Evolutionary conservation across 257 asterid genomes (phyloP).

Genomic region (Salvia splendens): DNA sequence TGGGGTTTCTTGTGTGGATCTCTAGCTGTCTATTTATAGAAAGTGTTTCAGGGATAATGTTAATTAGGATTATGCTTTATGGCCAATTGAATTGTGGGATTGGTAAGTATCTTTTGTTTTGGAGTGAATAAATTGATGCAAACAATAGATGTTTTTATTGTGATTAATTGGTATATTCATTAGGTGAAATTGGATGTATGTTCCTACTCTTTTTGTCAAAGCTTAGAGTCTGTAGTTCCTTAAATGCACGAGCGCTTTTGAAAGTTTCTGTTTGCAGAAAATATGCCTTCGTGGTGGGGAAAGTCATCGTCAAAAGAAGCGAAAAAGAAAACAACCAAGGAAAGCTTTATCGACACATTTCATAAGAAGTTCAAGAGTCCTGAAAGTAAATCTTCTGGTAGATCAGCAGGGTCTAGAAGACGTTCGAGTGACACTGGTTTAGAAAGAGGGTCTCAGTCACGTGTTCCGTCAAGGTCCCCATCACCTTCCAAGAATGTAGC

Average conservation of each 20-base stretch:
- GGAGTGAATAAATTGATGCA: slow-evolving; percentile 7
- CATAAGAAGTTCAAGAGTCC: slow-evolving; percentile 81
- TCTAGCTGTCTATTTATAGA: slow-evolving; percentile 15
- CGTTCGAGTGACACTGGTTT: slow-evolving; percentile 64
- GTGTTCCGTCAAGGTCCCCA: slow-evolving; percentile 72
- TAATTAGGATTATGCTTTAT: too few relatives aligned
- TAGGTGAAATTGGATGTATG: background rate
- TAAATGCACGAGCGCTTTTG: too few relatives aligned
- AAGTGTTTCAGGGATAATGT: too few relatives aligned
- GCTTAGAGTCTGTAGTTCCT: slow-evolving; percentile 3
- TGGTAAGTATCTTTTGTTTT: slow-evolving; percentile 3
- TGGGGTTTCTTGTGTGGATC: slow-evolving; percentile 26
- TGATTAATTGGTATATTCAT: background rate
- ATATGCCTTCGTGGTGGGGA: slow-evolving; percentile 97
- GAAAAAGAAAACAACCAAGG: slow-evolving; percentile 75
- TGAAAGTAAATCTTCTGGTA: slow-evolving; percentile 69
- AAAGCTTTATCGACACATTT: slow-evolving; percentile 73
- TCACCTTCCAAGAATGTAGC: slow-evolving; percentile 90
- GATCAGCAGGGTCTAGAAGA: slow-evolving; percentile 76
- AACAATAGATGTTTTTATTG: slow-evolving; percentile 5
- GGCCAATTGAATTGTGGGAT: slow-evolving; percentile 5
- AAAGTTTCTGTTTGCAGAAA: slow-evolving; percentile 47
- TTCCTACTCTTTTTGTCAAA: background rate
- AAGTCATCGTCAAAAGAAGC: slow-evolving; percentile 87
- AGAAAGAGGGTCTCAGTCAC: slow-evolving; percentile 77